Evolutionary conservation across 257 asterid species (phyloP).

Genomic region (Rubia yunnanensis): DNA sequence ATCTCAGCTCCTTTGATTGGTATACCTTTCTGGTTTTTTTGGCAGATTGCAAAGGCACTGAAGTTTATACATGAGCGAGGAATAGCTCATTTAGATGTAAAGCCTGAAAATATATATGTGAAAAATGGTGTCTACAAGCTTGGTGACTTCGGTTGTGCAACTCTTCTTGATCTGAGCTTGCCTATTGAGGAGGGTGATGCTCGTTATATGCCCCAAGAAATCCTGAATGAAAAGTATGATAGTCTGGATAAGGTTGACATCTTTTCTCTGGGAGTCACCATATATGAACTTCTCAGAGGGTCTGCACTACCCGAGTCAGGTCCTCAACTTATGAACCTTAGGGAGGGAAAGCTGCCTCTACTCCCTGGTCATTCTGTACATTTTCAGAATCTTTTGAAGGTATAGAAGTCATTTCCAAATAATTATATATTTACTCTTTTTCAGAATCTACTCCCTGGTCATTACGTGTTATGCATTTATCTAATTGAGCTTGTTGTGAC

Average conservation of each 20-base stretch:
- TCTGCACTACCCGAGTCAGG: constrained; percentile 72
- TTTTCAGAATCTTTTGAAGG: constrained; percentile 90
- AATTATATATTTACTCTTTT: too few relatives aligned
- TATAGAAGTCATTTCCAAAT: constrained; percentile 9
- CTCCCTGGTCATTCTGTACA: constrained; percentile 87
- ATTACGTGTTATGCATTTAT: too few relatives aligned
- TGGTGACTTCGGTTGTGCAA: constrained; percentile 96
- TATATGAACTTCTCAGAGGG: constrained; percentile 75
- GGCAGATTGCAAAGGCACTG: constrained; percentile 86
- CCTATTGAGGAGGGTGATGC: constrained; percentile 98
- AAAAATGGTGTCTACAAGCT: constrained; percentile 77
- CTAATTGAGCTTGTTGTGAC: not conserved
- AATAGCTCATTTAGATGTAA: constrained; percentile 81
- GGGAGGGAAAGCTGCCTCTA: constrained; percentile 83
- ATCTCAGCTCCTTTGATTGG: too few relatives aligned
- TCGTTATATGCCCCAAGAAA: constrained; percentile 96
- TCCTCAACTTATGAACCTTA: constrained; percentile 57
- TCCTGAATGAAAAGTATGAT: constrained; percentile 77
- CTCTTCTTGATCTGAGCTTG: constrained; percentile 61
- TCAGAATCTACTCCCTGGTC: not conserved
- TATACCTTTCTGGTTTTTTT: constrained; percentile 4
- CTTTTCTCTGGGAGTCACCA: constrained; percentile 80
- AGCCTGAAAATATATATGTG: constrained; percentile 89
- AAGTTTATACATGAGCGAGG: constrained; percentile 64
- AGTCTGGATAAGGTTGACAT: constrained; percentile 83